phyloP scores from a whole-genome alignment of 805 yeast genomes.

The Pichia thaimueangensis region DNA sequence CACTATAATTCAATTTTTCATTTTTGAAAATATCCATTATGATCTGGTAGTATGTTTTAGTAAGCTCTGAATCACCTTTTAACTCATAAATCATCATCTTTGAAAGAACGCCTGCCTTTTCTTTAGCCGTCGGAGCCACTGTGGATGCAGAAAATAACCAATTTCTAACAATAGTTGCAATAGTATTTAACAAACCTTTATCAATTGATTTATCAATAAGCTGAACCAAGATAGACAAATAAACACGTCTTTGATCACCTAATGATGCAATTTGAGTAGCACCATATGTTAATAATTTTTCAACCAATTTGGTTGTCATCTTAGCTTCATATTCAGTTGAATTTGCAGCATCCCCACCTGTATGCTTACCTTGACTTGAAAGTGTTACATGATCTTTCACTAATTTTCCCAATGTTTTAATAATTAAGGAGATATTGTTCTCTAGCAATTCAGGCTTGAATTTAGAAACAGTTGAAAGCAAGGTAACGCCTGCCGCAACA shows the following conservation, averaged over 20 bases:
- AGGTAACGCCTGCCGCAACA: conserved; percentile 80
- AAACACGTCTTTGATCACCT: conserved; percentile 90
- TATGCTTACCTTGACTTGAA: conserved; percentile 40
- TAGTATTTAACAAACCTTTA: conserved; percentile 62
- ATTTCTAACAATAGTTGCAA: conserved; percentile 68
- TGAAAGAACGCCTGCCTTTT: conserved; percentile 86
- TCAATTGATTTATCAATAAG: conserved; percentile 85
- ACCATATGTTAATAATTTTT: conserved; percentile 68
- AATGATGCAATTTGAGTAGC: conserved; percentile 76
- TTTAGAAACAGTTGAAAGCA: conserved; percentile 73
- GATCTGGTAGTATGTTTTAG: conserved; percentile 76
- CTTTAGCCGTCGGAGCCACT: conserved; percentile 89
- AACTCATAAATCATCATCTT: conserved; percentile 92
- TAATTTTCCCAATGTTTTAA: conserved; percentile 83
- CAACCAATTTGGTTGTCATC: conserved; percentile 70
- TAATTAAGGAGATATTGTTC: conserved; percentile 63
- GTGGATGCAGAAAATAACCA: conserved; percentile 84
- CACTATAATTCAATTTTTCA: conserved; percentile 70
- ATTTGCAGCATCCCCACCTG: conserved; percentile 17
- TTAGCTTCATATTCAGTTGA: conserved; percentile 63
- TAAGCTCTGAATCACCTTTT: conserved; percentile 73
- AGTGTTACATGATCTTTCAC: conserved; percentile 79
- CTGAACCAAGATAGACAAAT: conserved; percentile 79
- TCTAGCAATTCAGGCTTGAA: conserved; percentile 71
- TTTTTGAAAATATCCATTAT: conserved; percentile 85